phyloP scores from a whole-genome alignment of 129 eudicot genomes.

The Kitagawia praeruptora region DNA sequence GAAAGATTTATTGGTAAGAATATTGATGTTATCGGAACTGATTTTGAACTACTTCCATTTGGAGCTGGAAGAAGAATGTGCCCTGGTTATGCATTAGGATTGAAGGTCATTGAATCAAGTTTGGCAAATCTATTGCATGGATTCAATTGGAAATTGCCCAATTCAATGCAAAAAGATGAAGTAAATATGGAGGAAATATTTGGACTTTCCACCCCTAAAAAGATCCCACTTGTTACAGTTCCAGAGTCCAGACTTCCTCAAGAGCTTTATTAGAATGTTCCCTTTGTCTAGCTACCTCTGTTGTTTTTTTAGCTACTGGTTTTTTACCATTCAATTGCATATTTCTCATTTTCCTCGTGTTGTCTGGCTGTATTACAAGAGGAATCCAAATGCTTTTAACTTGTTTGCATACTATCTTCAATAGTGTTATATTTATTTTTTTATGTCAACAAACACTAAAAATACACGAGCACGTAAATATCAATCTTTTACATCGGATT shows the following conservation, averaged over 20 bases:
- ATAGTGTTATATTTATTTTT: too few species aligned
- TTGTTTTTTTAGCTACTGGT: background rate
- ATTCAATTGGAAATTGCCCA: slow-evolving; percentile 38
- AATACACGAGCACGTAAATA: too few species aligned
- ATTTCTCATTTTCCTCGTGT: background rate
- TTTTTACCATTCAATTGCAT: background rate
- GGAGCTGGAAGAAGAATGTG: slow-evolving; percentile 53
- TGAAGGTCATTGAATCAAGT: slow-evolving; percentile 40
- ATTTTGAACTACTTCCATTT: slow-evolving; percentile 39
- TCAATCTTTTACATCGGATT: too few species aligned
- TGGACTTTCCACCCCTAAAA: slow-evolving; percentile 49
- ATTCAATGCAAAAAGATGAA: slow-evolving; percentile 20
- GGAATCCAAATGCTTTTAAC: too few species aligned
- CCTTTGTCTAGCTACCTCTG: background rate
- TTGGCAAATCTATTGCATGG: slow-evolving; percentile 57
- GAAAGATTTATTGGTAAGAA: slow-evolving; percentile 38
- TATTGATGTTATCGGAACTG: slow-evolving; percentile 34
- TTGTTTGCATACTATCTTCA: too few species aligned
- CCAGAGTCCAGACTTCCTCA: slow-evolving; percentile 39
- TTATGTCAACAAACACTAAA: too few species aligned
- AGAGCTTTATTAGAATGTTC: slow-evolving; percentile 17
- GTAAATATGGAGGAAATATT: slow-evolving; percentile 50
- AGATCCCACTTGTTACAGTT: slow-evolving; percentile 29
- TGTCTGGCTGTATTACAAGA: too few species aligned
- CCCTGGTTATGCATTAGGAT: slow-evolving; percentile 34